phyloP scores from a whole-genome alignment of 225 moss, liverwort and hornwort species.

The Ulota crispa region DNA sequence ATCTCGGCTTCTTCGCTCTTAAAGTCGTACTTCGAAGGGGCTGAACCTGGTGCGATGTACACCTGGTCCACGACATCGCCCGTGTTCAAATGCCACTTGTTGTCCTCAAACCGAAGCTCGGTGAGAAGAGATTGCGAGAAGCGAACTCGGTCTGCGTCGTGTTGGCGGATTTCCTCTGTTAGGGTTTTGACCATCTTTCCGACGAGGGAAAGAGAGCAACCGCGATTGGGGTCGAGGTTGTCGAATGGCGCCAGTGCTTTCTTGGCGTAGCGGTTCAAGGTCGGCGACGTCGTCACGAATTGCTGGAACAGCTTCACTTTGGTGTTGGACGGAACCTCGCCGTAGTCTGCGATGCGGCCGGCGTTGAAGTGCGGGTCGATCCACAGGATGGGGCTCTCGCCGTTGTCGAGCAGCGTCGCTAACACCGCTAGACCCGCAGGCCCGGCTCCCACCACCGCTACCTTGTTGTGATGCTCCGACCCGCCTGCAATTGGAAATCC shows the following conservation, averaged over 20 bases:
- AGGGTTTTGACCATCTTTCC: conserved; percentile 36
- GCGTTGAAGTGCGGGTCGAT: conserved; percentile 55
- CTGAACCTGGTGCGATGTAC: conserved; percentile 51
- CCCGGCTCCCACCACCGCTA: conserved; percentile 57
- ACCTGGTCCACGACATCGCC: conserved; percentile 39
- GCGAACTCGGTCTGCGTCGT: conserved; percentile 24
- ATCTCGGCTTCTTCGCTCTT: conserved; percentile 15
- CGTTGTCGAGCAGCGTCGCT: conserved; percentile 43
- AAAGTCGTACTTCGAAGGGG: conserved; percentile 18
- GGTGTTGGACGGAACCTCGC: conserved; percentile 63
- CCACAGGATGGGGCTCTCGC: conserved; percentile 40
- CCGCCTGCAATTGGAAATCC: conserved; percentile 16
- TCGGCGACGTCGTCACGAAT: conserved; percentile 51
- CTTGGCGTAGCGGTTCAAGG: conserved; percentile 39
- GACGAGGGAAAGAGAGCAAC: conserved; percentile 36
- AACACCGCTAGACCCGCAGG: conserved; percentile 56
- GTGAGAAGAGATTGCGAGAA: conserved; percentile 12
- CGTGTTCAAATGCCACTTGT: conserved; percentile 40
- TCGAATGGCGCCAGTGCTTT: conserved; percentile 29
- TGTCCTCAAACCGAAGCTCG: conserved; percentile 31
- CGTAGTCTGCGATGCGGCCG: conserved; percentile 52
- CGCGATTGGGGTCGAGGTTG: conserved; percentile 28
- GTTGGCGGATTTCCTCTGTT: conserved; percentile 31
- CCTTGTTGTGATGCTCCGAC: conserved; percentile 30
- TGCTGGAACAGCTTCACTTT: conserved; percentile 63